These are phyloP conservation scores for Ceratobasidium theobromae DNA, from an alignment of 1,284 basidiomycete genomes.

Conservation along the genomic window DNA sequence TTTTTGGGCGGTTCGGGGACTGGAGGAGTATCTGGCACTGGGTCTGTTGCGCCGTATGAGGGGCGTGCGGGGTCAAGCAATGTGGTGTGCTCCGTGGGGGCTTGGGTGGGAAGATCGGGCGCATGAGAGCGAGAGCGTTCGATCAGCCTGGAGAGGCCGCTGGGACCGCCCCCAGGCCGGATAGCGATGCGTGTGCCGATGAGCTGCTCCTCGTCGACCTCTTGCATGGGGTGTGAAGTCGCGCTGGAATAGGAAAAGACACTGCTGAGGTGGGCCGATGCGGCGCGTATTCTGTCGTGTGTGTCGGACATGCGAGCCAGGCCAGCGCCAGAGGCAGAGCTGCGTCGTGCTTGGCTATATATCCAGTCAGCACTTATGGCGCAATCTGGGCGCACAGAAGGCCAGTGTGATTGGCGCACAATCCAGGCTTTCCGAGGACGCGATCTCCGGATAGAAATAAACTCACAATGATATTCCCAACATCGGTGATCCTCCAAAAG, in stretches of 20 bases:
- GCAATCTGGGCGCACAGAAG: too few species aligned
- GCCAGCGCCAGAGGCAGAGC: background rate
- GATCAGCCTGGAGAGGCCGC: constrained; percentile 17
- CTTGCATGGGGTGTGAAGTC: constrained; percentile 23
- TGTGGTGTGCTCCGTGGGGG: background rate
- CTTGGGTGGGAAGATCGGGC: background rate
- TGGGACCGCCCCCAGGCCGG: constrained; percentile 4
- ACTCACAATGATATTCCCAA: too few species aligned
- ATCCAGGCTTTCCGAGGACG: too few species aligned
- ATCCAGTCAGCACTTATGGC: constrained; percentile 23
- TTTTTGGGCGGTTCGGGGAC: background rate
- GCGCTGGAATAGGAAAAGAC: constrained; percentile 4
- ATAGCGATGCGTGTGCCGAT: background rate
- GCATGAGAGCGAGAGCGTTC: background rate
- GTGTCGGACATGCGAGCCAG: constrained; percentile 25
- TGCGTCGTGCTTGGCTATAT: constrained; percentile 11
- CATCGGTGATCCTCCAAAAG: too few species aligned
- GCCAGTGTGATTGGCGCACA: too few species aligned
- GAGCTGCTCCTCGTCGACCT: constrained; percentile 20
- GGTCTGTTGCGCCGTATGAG: background rate
- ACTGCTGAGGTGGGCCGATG: constrained; percentile 8
- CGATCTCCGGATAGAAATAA: too few species aligned
- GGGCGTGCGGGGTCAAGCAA: background rate
- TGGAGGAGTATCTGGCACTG: background rate
- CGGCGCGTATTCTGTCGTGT: constrained; percentile 19